Evolutionary conservation across 257 asterid species (phyloP).

Genomic region (Datura wrightii): DNA sequence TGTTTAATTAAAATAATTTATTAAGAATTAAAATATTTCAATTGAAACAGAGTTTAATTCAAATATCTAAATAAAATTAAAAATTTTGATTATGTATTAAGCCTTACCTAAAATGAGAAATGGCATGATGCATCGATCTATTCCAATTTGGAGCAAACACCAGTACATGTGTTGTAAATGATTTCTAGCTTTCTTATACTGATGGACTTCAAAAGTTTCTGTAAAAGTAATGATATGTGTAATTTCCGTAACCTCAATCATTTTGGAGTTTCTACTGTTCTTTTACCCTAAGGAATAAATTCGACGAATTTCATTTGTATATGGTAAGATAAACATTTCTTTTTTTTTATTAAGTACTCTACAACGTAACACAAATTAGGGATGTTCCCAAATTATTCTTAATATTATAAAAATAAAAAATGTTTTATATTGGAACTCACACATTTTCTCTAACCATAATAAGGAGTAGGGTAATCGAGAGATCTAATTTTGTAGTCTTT

Average conservation of each 20-base stretch:
- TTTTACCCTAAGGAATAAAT: background rate
- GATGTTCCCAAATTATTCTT: background rate
- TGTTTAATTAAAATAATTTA: too few relatives aligned
- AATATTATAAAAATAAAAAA: background rate
- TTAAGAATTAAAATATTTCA: too few relatives aligned
- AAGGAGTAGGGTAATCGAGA: background rate
- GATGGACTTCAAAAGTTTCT: background rate
- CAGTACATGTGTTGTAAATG: background rate
- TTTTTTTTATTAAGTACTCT: background rate
- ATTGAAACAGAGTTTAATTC: too few relatives aligned
- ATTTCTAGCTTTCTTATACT: background rate
- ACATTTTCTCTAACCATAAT: background rate
- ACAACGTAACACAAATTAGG: background rate
- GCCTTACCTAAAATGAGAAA: background rate
- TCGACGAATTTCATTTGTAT: background rate
- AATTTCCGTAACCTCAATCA: background rate
- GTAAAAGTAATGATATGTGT: background rate
- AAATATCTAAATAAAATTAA: too few relatives aligned
- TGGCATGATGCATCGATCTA: background rate
- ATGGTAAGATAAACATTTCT: background rate
- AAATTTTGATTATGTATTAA: too few relatives aligned
- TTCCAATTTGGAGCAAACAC: background rate
- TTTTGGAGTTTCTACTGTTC: background rate
- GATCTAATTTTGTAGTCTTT: too few relatives aligned
- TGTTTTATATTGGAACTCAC: background rate